Percentiles rank a stretch among this genome's conserved stretches.
Conservation (phyloP, 805 yeast species). For the Deakozyma indianensis region DNA sequence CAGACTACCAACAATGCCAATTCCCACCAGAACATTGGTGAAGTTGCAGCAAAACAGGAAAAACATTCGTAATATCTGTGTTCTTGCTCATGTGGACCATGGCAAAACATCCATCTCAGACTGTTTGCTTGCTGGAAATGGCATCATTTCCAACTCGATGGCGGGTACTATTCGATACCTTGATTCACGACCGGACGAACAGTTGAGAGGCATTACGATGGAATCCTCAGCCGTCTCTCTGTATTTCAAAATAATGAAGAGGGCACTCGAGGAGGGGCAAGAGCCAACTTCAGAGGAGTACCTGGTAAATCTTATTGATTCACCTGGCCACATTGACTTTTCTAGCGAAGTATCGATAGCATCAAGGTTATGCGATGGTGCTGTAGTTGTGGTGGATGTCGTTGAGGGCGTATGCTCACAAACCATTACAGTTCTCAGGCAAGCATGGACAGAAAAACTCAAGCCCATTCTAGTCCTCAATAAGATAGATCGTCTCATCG, state of each 20-base stretch:
- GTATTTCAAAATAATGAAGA: conserved; percentile 58
- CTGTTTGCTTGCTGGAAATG: conserved; percentile 84
- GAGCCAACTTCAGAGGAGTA: conserved; percentile 44
- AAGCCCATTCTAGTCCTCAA: conserved; percentile 81
- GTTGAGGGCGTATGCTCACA: conserved; percentile 98
- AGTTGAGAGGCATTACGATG: conserved; percentile 93
- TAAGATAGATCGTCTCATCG: conserved; percentile 75
- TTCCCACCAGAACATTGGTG: conserved; percentile 49
- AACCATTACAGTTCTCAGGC: conserved; percentile 86
- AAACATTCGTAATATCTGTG: conserved; percentile 77
- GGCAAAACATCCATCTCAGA: conserved; percentile 95
- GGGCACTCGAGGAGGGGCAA: conserved; percentile 20
- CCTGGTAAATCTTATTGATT: conserved; percentile 82
- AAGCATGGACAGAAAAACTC: conserved; percentile 87
- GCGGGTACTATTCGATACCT: conserved; percentile 91
- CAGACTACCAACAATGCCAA: conserved; percentile 15
- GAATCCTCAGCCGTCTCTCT: conserved; percentile 90
- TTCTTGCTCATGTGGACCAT: conserved; percentile 96
- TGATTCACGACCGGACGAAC: conserved; percentile 94
- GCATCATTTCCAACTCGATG: conserved; percentile 84
- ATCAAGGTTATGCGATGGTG: conserved; percentile 92
- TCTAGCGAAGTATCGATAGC: conserved; percentile 94
- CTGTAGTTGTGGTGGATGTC: conserved; percentile 86
- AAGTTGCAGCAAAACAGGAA: conserved; percentile 56
- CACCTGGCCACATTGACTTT: conserved; percentile 99